phyloP scores from a whole-genome alignment of 2,329 filamentous ascomycete genomes.

The Diplodia intermedia region DNA sequence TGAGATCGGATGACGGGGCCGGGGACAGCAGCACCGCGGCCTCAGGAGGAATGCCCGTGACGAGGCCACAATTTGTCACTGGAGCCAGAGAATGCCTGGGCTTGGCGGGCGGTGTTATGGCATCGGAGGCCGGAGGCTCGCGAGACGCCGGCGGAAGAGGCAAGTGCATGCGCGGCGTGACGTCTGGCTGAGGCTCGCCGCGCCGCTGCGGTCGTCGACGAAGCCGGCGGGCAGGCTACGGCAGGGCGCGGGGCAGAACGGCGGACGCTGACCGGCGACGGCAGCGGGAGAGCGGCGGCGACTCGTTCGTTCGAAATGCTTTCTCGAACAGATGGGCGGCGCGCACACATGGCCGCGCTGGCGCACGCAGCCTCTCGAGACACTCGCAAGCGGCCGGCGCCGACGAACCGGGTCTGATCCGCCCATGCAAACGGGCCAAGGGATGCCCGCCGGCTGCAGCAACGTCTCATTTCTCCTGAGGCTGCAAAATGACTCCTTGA shows the following conservation, averaged over 20 bases:
- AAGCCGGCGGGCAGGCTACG: conserved; percentile 10
- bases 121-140: conserved; percentile 18
- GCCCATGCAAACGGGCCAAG: conserved; percentile 32
- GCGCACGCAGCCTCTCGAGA: conserved; percentile 11
- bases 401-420: conserved; percentile 25
- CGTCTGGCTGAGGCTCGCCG: conserved; percentile 1
- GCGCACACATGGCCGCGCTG: conserved; percentile 22
- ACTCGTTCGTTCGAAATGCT: conserved; percentile 5
- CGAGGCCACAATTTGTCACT: conserved; percentile 23
- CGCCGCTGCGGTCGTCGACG: background rate
- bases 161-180: conserved; percentile 23
- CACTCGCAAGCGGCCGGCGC: conserved; percentile 30
- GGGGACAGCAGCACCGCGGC: conserved; percentile 1
- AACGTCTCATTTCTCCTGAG: conserved; percentile 29
- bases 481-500: conserved; percentile 30
- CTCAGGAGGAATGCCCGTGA: conserved; percentile 27
- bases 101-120: conserved; percentile 27
- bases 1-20: conserved; percentile 29
- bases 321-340: conserved; percentile 20
- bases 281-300: conserved; percentile 24
- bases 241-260: conserved; percentile 7
- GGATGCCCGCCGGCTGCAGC: conserved; percentile 32
- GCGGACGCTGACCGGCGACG: conserved; percentile 18
- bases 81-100: conserved; percentile 26
- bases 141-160: conserved; percentile 15